phyloP scores from a whole-genome alignment of 2,329 filamentous ascomycete species.

The Cladosporium sp. region DNA sequence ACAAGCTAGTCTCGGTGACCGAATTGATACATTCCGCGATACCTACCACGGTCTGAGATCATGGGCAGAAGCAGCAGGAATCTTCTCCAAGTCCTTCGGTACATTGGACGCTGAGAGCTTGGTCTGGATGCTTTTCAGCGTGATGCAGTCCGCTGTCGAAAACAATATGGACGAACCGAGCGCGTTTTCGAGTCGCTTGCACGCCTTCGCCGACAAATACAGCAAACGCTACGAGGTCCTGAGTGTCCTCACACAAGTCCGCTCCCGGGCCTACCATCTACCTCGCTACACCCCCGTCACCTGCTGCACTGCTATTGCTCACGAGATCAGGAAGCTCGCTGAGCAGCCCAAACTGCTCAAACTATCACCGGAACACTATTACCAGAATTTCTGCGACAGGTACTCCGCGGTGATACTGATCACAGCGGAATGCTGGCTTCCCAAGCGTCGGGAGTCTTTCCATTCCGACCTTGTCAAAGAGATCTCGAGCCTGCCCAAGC shows the following conservation, averaged over 20 bases:
- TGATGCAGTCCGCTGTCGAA: too few species aligned
- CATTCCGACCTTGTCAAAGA: not conserved
- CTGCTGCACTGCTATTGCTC: not conserved
- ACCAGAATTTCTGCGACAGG: not conserved
- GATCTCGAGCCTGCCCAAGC: not conserved
- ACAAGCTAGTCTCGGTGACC: not conserved
- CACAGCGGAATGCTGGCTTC: conserved; percentile 14
- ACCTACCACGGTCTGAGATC: conserved; percentile 6
- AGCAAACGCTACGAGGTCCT: not conserved
- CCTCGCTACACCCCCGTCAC: not conserved
- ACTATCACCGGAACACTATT: not conserved
- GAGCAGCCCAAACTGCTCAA: not conserved
- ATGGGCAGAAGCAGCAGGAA: conserved; percentile 15
- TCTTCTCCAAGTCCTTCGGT: conserved; percentile 8
- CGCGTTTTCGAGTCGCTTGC: not conserved
- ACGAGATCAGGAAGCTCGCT: not conserved
- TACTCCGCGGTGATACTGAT: not conserved
- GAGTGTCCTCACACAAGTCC: not conserved
- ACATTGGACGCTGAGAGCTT: conserved; percentile 1
- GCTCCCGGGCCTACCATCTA: not conserved
- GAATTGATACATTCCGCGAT: not conserved
- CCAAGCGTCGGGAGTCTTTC: conserved; percentile 7
- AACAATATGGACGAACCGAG: not conserved
- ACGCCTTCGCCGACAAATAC: not conserved
- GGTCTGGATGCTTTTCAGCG: conserved; percentile 6